Evolutionary conservation across 2,329 filamentous ascomycete genomes (phyloP).

Genomic region (Fusarium penzigii): DNA sequence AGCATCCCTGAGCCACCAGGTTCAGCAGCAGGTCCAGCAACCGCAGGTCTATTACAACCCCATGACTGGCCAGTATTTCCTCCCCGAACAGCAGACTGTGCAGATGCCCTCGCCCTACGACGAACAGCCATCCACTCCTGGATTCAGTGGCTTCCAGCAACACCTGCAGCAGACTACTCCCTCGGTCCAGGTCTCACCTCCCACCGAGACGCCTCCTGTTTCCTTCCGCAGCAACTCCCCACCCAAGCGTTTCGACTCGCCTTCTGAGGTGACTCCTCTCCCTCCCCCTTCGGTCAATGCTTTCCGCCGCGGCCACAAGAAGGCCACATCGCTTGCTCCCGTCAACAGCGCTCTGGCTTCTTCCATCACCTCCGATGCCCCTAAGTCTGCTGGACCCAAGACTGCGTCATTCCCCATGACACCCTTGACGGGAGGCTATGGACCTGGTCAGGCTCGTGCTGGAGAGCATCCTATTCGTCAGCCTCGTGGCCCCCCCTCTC

Average conservation of each 20-base stretch:
- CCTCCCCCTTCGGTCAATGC: slow-evolving; percentile 88
- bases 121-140: slow-evolving; percentile 45
- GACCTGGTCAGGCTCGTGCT: slow-evolving; percentile 87
- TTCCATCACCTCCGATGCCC: slow-evolving; percentile 42
- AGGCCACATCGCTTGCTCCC: slow-evolving; percentile 73
- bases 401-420: slow-evolving; percentile 78
- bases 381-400: slow-evolving; percentile 70
- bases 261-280: slow-evolving; percentile 67
- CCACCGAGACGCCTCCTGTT: slow-evolving; percentile 59
- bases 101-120: slow-evolving; percentile 44
- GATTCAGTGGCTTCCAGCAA: slow-evolving; percentile 37
- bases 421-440: slow-evolving; percentile 82
- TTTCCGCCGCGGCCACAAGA: slow-evolving; percentile 93
- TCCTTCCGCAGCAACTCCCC: slow-evolving; percentile 64
- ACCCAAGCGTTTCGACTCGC: slow-evolving; percentile 68
- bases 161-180: slow-evolving; percentile 59
- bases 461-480: slow-evolving; percentile 94
- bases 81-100: slow-evolving; percentile 61
- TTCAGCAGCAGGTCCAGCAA: slow-evolving; percentile 45
- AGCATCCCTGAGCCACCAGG: slow-evolving; percentile 36
- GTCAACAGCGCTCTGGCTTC: slow-evolving; percentile 53
- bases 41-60: slow-evolving; percentile 86
- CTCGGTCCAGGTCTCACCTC: slow-evolving; percentile 80
- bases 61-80: slow-evolving; percentile 80
- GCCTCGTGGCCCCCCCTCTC: slow-evolving; percentile 84